Evolutionary conservation across 495 filamentous ascomycete species (phyloP).

Genomic region (Aspergillus sclerotioniger): DNA sequence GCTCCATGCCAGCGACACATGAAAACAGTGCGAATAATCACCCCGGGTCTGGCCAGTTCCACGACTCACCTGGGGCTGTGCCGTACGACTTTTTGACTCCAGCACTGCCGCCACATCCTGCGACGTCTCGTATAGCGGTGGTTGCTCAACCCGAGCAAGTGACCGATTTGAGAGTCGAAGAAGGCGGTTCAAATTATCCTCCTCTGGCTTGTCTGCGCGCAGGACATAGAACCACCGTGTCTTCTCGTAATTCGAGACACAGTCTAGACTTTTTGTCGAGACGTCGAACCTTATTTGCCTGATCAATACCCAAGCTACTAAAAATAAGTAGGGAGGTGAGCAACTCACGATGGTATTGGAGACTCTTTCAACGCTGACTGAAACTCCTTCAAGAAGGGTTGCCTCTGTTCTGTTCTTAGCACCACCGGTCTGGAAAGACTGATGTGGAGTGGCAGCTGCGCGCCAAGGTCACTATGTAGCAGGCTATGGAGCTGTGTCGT

Average conservation of each 20-base stretch:
- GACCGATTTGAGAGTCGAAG: slow-evolving; percentile 63
- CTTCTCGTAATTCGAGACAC: slow-evolving; percentile 70
- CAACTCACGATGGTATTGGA: slow-evolving; percentile 46
- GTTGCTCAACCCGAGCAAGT: slow-evolving; percentile 60
- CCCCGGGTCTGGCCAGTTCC: slow-evolving; percentile 6
- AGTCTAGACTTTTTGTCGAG: slow-evolving; percentile 48
- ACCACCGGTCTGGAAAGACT: slow-evolving; percentile 77
- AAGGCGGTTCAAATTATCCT: slow-evolving; percentile 61
- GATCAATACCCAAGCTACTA: slow-evolving; percentile 4
- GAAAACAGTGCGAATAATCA: slow-evolving; percentile 60
- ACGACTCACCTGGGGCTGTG: not conserved
- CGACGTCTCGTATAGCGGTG: slow-evolving; percentile 60
- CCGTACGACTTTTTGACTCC: not conserved
- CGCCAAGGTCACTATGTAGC: slow-evolving; percentile 71
- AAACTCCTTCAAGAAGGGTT: slow-evolving; percentile 53
- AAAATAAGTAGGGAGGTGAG: not conserved
- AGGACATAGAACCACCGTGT: slow-evolving; percentile 88
- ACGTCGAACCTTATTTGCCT: slow-evolving; percentile 50
- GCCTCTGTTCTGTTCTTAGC: slow-evolving; percentile 63
- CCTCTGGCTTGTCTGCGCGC: slow-evolving; percentile 44
- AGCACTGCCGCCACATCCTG: not conserved
- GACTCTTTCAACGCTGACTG: slow-evolving; percentile 35
- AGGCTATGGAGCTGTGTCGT: slow-evolving; percentile 51
- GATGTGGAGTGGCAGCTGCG: slow-evolving; percentile 82
- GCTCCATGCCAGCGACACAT: slow-evolving; percentile 80